Evolutionary conservation across 139 green algal genomes (phyloP), one percentile per base, ranked within the genome.

Genomic region (Chlamydomonas sp.): DNA sequence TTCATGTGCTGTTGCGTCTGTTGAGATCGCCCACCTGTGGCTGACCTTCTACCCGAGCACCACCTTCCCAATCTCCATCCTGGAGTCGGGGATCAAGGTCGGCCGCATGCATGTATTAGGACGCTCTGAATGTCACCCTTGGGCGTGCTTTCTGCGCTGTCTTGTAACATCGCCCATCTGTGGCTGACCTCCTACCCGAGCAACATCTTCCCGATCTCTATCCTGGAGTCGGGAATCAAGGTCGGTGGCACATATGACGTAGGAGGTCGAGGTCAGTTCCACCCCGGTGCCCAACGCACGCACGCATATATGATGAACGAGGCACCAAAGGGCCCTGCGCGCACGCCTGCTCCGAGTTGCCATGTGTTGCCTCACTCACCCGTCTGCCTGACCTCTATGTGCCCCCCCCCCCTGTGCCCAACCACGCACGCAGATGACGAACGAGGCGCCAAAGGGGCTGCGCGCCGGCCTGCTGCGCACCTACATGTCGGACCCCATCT

Each of bases 361-460:
- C 31, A 26, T 60, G 5, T 60, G 49, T 13, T 35, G n/a, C 4
- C 29, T 4, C 49, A 60, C n/a, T 35, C 13, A 54, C 16, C 43
- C 13, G 8, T n/a, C 29, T 60, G 49, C 22, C 28, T 61, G 47
- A 39, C 36, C 22, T n/a, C 47, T 24, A n/a, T 10, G 5, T 10
- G 5, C 48, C 48, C 6, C 5, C 24, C 48, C 48, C 48, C 48
- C 48, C 48, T 3, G 24, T n/a, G 24, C 48, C 74, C 28, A 73
- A 88, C 43, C 88, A 89, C n/a, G n/a, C n/a, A n/a, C n/a, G n/a
- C n/a, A n/a, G 75, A 90, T 90, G 79, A 90, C 84, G 1, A 92
- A 89, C 70, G 82, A 90, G 78, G 81, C 79, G 54, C 84, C 82
- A 34, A 81, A 78, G 75, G 85, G 82, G 35, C 82, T 88, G 59